Evolutionary conservation across 345 rosid species (phyloP).

Genomic region (Populus pruinosa): DNA sequence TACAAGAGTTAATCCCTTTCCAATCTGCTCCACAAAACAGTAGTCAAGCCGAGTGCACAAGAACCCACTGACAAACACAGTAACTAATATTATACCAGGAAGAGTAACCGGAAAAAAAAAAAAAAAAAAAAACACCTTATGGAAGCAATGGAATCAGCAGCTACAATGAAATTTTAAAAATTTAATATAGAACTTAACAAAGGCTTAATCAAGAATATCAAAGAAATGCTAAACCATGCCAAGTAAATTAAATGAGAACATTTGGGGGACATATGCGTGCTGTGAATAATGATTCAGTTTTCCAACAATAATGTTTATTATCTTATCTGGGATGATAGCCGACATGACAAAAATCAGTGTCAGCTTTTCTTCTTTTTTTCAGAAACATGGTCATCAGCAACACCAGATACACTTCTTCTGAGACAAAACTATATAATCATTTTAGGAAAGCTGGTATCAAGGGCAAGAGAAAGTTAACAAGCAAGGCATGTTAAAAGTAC

Average conservation of each 20-base stretch:
- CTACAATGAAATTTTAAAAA: background rate
- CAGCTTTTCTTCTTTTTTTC: background rate
- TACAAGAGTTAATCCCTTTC: conserved; percentile 69
- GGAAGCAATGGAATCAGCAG: background rate
- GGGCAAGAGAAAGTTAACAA: background rate
- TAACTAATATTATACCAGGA: background rate
- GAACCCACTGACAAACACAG: background rate
- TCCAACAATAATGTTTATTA: background rate
- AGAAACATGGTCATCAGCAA: background rate
- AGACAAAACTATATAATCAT: background rate
- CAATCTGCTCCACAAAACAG: conserved; percentile 56
- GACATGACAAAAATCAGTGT: background rate
- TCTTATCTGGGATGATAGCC: background rate
- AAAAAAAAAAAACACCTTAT: too few species aligned
- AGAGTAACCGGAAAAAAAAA: background rate
- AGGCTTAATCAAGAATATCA: background rate
- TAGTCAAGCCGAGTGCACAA: background rate
- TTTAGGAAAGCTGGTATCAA: background rate
- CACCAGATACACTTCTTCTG: background rate
- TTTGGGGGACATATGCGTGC: background rate
- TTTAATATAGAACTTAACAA: background rate
- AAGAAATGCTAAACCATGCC: background rate
- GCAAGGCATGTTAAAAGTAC: conserved; percentile 27
- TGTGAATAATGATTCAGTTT: background rate
- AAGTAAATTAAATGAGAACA: background rate